Evolutionary conservation across 768 basidiomycete genomes (phyloP).

Genomic region (Phaffia australis): DNA sequence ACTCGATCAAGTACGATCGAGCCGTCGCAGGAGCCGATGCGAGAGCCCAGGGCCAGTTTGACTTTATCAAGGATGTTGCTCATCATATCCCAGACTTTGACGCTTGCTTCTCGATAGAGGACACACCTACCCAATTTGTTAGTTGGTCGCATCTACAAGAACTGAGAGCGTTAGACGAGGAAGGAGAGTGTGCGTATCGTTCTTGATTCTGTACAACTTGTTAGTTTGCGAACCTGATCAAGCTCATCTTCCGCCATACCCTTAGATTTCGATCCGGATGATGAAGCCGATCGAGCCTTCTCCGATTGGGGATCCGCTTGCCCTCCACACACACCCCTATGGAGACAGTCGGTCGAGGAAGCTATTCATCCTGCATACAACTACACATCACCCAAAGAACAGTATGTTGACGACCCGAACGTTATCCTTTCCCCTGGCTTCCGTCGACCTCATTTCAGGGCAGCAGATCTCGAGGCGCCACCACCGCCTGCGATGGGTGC

Average conservation of each 20-base stretch:
- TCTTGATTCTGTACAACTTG: background rate
- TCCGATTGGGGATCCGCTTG: constrained; percentile 19
- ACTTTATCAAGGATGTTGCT: constrained; percentile 21
- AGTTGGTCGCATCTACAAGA: constrained; percentile 30
- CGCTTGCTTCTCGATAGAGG: constrained; percentile 33
- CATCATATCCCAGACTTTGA: constrained; percentile 27
- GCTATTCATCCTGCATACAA: constrained; percentile 4
- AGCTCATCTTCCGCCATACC: background rate
- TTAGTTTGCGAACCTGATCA: background rate
- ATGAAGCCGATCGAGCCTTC: constrained; percentile 4
- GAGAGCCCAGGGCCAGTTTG: constrained; percentile 30
- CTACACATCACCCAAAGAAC: background rate
- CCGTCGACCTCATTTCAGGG: constrained; percentile 7
- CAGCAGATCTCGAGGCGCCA: background rate
- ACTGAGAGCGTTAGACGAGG: constrained; percentile 27
- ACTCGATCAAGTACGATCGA: constrained; percentile 12
- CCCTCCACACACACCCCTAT: constrained; percentile 3
- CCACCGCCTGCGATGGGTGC: background rate
- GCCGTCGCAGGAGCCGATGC: constrained; percentile 28
- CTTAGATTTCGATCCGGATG: constrained; percentile 8
- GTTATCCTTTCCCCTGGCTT: background rate
- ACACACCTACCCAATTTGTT: constrained; percentile 29
- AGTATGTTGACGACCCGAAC: background rate
- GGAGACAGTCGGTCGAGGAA: constrained; percentile 11
- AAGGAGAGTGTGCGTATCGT: constrained; percentile 32